Base-by-base conservation (phyloP, 257 asterid genomes). In the Jacaranda copaia region DNA sequence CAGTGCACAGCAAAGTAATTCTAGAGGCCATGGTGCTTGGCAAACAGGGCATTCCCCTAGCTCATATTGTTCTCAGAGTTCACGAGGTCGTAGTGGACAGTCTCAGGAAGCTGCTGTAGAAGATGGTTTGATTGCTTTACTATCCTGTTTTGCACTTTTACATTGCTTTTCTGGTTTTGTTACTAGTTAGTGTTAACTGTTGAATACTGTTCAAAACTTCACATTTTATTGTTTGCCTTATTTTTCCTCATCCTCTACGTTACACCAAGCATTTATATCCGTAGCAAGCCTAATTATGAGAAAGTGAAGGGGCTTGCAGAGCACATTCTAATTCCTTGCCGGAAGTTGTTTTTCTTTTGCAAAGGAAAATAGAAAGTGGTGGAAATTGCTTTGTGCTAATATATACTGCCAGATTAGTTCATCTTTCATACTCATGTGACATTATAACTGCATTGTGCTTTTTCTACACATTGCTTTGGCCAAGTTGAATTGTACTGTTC, bases 41-140 rank as follows among this genome's bases (percentile, higher is more conserved):
- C 97, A 91, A 85, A 77, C 93, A 40, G 90, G 84, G 75, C 90
- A 83, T 74, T 77, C 91, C 75, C 81, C 96, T 70, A 85, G 74
- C 46, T 65, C 80, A 72, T 74, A 84, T 80, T 86, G 93, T 67
- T 64, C 89, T 35, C 90, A 83, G 76, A 86, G 81, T 77, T 76
- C 95, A 79, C 89, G 76, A 42, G 84, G 81, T 79, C 86, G 51
- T 72, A 85, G 75, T 82, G 76, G 84, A 53, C 85, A 82, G 77
- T 52, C 80, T 36, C 90, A 77, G 67, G 93, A 84, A 72, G 78
- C 78, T 83, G 84, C 60, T 74, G 72, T 70, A 49, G 88, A 68
- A 85, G 85, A 83, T 84, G 98, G 97, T 90, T 52, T 69, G 91
- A 63, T 64, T 66, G 36, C 76, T 73, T 20, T 76, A 38, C 78